Evolutionary conservation across 1,284 basidiomycete species (phyloP).

Genomic region (Malassezia vespertilionis): DNA sequence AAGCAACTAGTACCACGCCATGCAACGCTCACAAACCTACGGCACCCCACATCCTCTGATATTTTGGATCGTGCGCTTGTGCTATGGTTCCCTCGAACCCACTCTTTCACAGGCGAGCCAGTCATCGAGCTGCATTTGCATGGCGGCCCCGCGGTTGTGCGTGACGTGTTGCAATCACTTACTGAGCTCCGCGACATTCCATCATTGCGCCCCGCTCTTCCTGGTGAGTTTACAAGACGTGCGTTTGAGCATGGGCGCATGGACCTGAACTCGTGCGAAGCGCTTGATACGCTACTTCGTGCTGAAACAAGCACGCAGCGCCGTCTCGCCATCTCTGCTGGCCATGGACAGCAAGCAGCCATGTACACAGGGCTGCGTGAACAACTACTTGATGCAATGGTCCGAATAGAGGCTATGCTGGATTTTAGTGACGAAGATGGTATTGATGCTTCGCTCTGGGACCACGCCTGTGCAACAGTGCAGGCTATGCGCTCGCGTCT

Average conservation of each 20-base stretch:
- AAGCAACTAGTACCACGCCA: slow-evolving; percentile 54
- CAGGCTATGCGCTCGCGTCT: slow-evolving; percentile 10
- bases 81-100: slow-evolving; percentile 65
- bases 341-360: slow-evolving; percentile 53
- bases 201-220: slow-evolving; percentile 58
- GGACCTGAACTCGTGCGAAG: slow-evolving; percentile 74
- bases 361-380: slow-evolving; percentile 58
- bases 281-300: slow-evolving; percentile 67
- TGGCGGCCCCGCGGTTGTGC: slow-evolving; percentile 68
- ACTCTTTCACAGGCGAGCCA: slow-evolving; percentile 69
- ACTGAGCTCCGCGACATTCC: slow-evolving; percentile 51
- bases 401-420: slow-evolving; percentile 71
- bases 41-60: slow-evolving; percentile 58
- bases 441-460: slow-evolving; percentile 64
- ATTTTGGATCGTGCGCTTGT: slow-evolving; percentile 63
- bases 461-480: slow-evolving; percentile 23
- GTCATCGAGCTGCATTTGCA: slow-evolving; percentile 77
- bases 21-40: slow-evolving; percentile 60
- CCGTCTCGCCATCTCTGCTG: slow-evolving; percentile 59
- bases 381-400: slow-evolving; percentile 60
- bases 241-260: slow-evolving; percentile 67
- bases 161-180: slow-evolving; percentile 59
- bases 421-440: slow-evolving; percentile 83
- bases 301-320: slow-evolving; percentile 74
- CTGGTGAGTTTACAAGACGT: slow-evolving; percentile 74